A percentile compares a stretch with the other conserved stretches of the same genome.
These are phyloP conservation scores for Fusarium coicis DNA, from an alignment of 2,329 filamentous ascomycete genomes.

Conservation along the genomic window DNA sequence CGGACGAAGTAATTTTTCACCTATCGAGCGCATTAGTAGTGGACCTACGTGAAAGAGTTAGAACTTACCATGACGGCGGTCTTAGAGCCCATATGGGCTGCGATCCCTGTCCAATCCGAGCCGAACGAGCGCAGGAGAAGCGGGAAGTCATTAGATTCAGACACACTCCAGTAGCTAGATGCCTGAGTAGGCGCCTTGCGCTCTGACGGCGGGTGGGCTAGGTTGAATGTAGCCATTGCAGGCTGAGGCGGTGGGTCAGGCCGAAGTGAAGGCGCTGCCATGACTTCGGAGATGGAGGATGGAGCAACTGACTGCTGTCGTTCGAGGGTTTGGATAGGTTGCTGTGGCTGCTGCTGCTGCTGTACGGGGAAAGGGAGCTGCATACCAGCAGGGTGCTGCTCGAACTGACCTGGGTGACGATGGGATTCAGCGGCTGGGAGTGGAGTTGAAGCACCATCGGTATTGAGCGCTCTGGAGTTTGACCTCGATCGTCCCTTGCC, in stretches of 20 bases:
- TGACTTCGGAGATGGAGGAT: constrained; percentile 61
- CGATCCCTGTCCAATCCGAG: constrained; percentile 81
- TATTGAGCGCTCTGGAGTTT: constrained; percentile 60
- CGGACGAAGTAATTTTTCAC: constrained; percentile 76
- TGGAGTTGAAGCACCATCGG: constrained; percentile 55
- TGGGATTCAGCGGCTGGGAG: constrained; percentile 53
- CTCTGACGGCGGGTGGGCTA: constrained; percentile 57
- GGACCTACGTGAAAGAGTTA: neutral
- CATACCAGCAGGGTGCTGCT: constrained; percentile 54
- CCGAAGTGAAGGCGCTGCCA: constrained; percentile 66
- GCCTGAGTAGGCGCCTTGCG: constrained; percentile 67
- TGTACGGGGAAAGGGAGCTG: constrained; percentile 54
- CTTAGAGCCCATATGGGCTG: constrained; percentile 83
- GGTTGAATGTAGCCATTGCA: constrained; percentile 62
- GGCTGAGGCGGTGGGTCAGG: constrained; percentile 64
- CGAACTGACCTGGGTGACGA: constrained; percentile 57
- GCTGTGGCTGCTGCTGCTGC: constrained; percentile 20
- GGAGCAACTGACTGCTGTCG: constrained; percentile 49
- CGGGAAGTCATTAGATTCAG: constrained; percentile 81
- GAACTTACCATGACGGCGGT: constrained; percentile 82
- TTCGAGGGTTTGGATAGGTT: constrained; percentile 48
- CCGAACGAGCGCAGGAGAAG: constrained; percentile 78
- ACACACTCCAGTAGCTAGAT: constrained; percentile 89
- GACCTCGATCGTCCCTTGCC: constrained; percentile 65
- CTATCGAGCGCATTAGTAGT: constrained; percentile 50